Evolutionary conservation across 2,329 filamentous ascomycete species (phyloP).

Genomic region (Penicillium brasilianum): DNA sequence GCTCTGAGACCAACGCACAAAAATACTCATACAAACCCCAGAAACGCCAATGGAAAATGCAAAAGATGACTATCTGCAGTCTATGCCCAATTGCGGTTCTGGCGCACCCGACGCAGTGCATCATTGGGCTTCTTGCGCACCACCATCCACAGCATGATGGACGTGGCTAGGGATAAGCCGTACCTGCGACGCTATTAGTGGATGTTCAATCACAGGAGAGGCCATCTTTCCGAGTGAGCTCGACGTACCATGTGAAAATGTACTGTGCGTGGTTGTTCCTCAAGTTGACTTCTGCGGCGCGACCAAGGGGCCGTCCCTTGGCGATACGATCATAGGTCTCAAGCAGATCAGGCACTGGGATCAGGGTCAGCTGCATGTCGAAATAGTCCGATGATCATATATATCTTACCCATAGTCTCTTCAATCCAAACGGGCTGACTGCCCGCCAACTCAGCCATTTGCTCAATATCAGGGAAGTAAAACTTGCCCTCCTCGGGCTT

Average conservation of each 20-base stretch:
- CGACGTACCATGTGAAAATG: constrained; percentile 92
- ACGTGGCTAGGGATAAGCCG: constrained; percentile 79
- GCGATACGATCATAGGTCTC: constrained; percentile 74
- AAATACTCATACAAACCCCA: constrained; percentile 37
- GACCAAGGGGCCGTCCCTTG: constrained; percentile 86
- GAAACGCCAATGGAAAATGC: constrained; percentile 42
- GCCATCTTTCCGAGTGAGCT: neutral
- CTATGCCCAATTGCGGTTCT: constrained; percentile 73
- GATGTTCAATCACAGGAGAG: neutral
- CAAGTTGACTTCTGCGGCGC: constrained; percentile 86
- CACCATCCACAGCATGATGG: constrained; percentile 96
- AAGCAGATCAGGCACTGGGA: constrained; percentile 75
- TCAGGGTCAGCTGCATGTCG: constrained; percentile 17
- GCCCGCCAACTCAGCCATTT: constrained; percentile 85
- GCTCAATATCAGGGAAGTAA: constrained; percentile 89
- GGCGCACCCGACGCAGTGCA: constrained; percentile 72
- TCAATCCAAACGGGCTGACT: constrained; percentile 94
- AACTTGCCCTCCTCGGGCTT: constrained; percentile 81
- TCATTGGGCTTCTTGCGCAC: constrained; percentile 82
- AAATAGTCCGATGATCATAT: constrained; percentile 8
- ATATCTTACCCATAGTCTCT: constrained; percentile 79
- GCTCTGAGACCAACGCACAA: constrained; percentile 10
- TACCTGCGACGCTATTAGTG: constrained; percentile 66
- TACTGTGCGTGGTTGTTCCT: constrained; percentile 98
- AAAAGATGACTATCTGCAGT: constrained; percentile 9